A percentile compares a stretch with the other conserved stretches of the same genome.
Conservation (phyloP, 1,284 basidiomycete genomes). For the Naganishia cerealis region DNA sequence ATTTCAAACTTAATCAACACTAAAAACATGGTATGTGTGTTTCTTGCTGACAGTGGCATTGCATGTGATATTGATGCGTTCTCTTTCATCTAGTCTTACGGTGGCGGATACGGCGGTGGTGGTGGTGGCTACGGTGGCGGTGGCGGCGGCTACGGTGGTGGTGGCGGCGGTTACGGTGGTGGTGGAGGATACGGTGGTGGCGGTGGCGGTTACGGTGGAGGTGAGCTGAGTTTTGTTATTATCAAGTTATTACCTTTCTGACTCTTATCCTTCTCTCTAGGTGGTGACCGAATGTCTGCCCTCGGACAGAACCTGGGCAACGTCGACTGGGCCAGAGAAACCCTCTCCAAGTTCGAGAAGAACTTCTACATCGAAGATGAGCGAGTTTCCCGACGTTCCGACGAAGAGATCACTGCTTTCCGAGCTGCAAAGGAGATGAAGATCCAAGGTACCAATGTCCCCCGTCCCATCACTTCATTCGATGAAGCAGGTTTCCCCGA, state of each 20-base stretch:
- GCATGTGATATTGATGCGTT: not conserved
- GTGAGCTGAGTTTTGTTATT: constrained; percentile 21
- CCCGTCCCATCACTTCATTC: constrained; percentile 85
- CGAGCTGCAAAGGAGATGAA: constrained; percentile 81
- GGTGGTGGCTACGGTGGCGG: constrained; percentile 56
- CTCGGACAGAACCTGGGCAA: constrained; percentile 79
- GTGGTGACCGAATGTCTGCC: constrained; percentile 75
- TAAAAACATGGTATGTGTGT: constrained; percentile 14
- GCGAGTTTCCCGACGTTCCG: constrained; percentile 72
- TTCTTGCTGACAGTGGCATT: not conserved
- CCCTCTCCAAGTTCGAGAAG: constrained; percentile 75
- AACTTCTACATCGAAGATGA: constrained; percentile 93
- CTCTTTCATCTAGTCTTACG: constrained; percentile 30
- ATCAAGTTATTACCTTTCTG: not conserved
- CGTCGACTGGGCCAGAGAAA: constrained; percentile 76
- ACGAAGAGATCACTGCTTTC: constrained; percentile 86
- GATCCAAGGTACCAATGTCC: constrained; percentile 85
- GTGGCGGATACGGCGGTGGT: constrained; percentile 41
- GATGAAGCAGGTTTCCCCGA: constrained; percentile 95
- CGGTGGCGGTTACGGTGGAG: constrained; percentile 49
- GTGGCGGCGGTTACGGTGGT: constrained; percentile 36
- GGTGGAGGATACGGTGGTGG: constrained; percentile 55
- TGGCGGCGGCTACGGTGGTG: constrained; percentile 44
- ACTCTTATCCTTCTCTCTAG: constrained; percentile 31
- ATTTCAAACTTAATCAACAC: constrained; percentile 11